Percentiles rank a stretch among this genome's conserved stretches.
phyloP scores from a whole-genome alignment of 805 yeast species.

The Yarrowia hollandica region DNA sequence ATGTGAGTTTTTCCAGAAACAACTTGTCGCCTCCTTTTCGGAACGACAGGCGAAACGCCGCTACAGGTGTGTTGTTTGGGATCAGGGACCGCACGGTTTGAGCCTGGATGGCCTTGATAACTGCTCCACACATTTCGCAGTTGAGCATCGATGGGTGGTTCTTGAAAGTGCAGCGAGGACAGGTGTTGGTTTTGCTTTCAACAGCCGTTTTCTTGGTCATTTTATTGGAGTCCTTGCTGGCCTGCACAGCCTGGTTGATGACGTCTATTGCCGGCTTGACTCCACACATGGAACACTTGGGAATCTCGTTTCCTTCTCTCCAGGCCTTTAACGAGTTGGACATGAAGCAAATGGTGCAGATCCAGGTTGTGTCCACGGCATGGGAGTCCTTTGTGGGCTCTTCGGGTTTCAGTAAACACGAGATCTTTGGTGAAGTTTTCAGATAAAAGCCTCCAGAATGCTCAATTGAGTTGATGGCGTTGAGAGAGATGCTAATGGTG shows the following conservation, averaged over 20 bases:
- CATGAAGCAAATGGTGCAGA: constrained; percentile 85
- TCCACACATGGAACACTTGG: constrained; percentile 23
- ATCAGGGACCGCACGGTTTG: constrained; percentile 1
- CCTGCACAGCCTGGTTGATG: neutral
- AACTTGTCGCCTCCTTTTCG: constrained; percentile 22
- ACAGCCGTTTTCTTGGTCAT: neutral
- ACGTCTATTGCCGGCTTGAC: constrained; percentile 33
- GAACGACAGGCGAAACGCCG: neutral
- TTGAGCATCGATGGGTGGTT: constrained; percentile 75
- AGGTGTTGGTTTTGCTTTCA: constrained; percentile 34
- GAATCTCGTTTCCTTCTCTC: constrained; percentile 7
- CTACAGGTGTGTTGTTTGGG: neutral
- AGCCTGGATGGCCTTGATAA: constrained; percentile 37
- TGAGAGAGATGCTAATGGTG: constrained; percentile 52
- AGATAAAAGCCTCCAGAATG: constrained; percentile 53
- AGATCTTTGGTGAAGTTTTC: constrained; percentile 77
- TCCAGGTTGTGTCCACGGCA: constrained; percentile 53
- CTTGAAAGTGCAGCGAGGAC: constrained; percentile 70
- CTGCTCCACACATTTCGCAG: constrained; percentile 87
- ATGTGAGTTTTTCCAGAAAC: constrained; percentile 14
- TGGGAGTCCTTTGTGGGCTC: neutral
- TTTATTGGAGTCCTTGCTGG: neutral
- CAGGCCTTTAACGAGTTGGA: constrained; percentile 50
- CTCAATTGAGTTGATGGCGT: constrained; percentile 46
- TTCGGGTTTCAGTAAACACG: constrained; percentile 42